Evolutionary conservation across 257 asterid species (phyloP).

Genomic region (Rehmannia glutinosa): DNA sequence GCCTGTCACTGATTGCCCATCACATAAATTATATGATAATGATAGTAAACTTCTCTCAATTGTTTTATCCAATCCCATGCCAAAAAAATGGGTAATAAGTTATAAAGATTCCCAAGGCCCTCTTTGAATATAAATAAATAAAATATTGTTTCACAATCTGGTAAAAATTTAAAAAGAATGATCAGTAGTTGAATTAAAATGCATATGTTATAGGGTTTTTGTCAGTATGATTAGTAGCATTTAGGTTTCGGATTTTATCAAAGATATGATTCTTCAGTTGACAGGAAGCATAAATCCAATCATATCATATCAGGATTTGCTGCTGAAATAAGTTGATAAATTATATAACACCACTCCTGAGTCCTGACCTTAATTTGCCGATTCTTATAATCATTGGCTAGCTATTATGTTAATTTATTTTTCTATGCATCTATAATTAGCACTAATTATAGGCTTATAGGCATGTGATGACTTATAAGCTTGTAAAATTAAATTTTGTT

Average conservation of each 20-base stretch:
- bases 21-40: not conserved
- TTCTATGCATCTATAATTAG: too few species aligned
- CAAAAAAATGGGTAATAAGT: not conserved
- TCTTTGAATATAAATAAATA: too few species aligned
- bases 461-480: too few species aligned
- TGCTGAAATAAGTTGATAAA: too few species aligned
- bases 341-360: too few species aligned
- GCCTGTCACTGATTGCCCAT: not conserved
- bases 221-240: constrained; percentile 12
- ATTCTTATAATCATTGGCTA: too few species aligned
- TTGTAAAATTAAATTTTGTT: too few species aligned
- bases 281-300: too few species aligned
- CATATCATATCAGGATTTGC: too few species aligned
- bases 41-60: not conserved
- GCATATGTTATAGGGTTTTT: not conserved
- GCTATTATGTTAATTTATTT: too few species aligned
- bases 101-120: constrained; percentile 16
- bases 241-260: constrained; percentile 18
- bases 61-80: not conserved
- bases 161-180: not conserved
- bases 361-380: too few species aligned
- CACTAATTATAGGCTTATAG: too few species aligned
- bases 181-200: constrained; percentile 4
- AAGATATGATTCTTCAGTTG: constrained; percentile 38
- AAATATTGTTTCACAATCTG: not conserved